Evolutionary conservation across 2,329 filamentous ascomycete genomes (phyloP).

Genomic region (Arthrobotrys sphaeroides): DNA sequence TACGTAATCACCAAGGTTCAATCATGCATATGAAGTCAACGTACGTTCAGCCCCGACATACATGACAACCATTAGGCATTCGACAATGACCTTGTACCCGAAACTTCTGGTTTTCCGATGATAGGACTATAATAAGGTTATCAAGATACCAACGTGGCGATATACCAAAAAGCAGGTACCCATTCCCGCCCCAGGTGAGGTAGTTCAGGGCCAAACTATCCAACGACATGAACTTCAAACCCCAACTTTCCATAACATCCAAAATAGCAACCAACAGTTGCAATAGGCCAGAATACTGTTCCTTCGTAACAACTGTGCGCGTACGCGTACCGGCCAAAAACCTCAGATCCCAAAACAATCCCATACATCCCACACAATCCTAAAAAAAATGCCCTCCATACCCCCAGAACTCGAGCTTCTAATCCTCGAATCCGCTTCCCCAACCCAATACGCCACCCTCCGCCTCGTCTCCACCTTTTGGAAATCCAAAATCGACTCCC

Average conservation of each 20-base stretch:
- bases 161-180: background rate
- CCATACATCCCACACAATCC: background rate
- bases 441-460: background rate
- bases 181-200: background rate
- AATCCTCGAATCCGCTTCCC: constrained; percentile 3
- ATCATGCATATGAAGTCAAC: too few species aligned
- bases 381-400: background rate
- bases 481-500: constrained; percentile 5
- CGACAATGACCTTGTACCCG: too few species aligned
- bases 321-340: background rate
- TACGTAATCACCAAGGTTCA: too few species aligned
- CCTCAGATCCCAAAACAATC: background rate
- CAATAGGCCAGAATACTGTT: too few species aligned
- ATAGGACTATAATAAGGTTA: too few species aligned
- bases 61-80: too few species aligned
- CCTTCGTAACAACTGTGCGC: too few species aligned
- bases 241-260: background rate
- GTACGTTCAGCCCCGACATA: too few species aligned
- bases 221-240: background rate
- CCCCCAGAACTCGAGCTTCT: background rate
- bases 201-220: background rate
- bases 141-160: background rate
- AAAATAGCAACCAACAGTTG: too few species aligned
- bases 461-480: background rate
- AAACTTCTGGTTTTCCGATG: too few species aligned